phyloP scores from a whole-genome alignment of 352 stramenopile genomes.

The Globisporangium radiosum region DNA sequence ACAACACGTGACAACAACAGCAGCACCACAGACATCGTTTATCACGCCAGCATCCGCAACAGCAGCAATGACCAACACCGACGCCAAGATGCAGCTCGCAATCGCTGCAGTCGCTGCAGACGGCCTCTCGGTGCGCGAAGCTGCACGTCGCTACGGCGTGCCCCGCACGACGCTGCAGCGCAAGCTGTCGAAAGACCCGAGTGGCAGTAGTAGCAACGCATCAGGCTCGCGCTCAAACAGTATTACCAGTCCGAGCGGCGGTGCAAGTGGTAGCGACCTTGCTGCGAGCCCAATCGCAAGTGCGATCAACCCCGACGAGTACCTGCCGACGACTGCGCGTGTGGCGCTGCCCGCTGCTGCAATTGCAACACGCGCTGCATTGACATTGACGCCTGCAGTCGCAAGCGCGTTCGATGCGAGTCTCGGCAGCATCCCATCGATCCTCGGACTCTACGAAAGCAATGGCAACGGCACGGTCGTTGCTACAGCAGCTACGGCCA shows the following conservation, averaged over 20 bases:
- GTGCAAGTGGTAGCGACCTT: slow-evolving; percentile 2
- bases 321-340: not conserved
- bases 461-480: slow-evolving; percentile 13
- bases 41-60: not conserved
- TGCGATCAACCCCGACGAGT: not conserved
- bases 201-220: slow-evolving; percentile 6
- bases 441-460: slow-evolving; percentile 12
- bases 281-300: slow-evolving; percentile 15
- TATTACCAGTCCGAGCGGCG: slow-evolving; percentile 3
- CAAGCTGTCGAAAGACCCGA: slow-evolving; percentile 29
- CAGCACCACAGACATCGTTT: not conserved
- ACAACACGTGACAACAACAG: not conserved
- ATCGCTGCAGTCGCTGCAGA: slow-evolving; percentile 49
- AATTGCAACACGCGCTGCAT: not conserved
- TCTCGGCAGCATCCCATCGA: slow-evolving; percentile 11
- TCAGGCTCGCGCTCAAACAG: slow-evolving; percentile 7
- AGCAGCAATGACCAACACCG: slow-evolving; percentile 16
- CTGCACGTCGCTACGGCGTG: slow-evolving; percentile 60
- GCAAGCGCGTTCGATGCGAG: slow-evolving; percentile 9
- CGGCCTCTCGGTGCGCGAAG: slow-evolving; percentile 67
- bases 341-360: not conserved
- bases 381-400: not conserved
- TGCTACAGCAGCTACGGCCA: not conserved
- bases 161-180: slow-evolving; percentile 74
- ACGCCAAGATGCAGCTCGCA: slow-evolving; percentile 47